These are phyloP conservation scores for Pharnaceum exiguum DNA, from an alignment of 148 eudicot genomes.

Conservation along the genomic window DNA sequence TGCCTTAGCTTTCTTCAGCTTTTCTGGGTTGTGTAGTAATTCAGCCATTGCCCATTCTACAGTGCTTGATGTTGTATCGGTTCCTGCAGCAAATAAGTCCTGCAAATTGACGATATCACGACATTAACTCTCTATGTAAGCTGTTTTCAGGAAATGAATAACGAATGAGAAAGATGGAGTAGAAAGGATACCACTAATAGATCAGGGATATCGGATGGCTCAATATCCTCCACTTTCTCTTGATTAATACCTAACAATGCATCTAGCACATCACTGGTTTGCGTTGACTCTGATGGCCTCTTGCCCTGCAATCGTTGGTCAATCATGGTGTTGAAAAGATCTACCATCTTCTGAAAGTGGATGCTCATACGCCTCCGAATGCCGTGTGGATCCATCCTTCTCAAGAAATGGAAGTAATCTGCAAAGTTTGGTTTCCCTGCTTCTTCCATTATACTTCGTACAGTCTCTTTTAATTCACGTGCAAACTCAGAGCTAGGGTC, in stretches of 20 bases:
- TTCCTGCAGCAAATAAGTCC: constrained; percentile 20
- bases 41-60: constrained; percentile 30
- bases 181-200: constrained; percentile 17
- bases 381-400: constrained; percentile 38
- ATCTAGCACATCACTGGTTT: constrained; percentile 36
- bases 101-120: not conserved
- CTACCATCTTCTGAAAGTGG: constrained; percentile 15
- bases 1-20: constrained; percentile 10
- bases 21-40: constrained; percentile 14
- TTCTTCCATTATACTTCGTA: constrained; percentile 30
- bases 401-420: constrained; percentile 43
- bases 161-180: not conserved
- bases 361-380: constrained; percentile 15
- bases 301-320: constrained; percentile 23
- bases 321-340: constrained; percentile 32
- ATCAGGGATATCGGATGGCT: constrained; percentile 7
- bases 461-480: constrained; percentile 28
- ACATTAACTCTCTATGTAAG: not conserved
- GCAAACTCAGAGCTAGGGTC: constrained; percentile 33
- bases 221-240: constrained; percentile 3
- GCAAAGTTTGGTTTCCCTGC: constrained; percentile 44
- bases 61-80: constrained; percentile 22
- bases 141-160: not conserved
- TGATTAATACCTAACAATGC: constrained; percentile 21
- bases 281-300: not conserved